Evolutionary conservation across 495 filamentous ascomycete genomes (phyloP).

Genomic region (Xylaria palmicola): DNA sequence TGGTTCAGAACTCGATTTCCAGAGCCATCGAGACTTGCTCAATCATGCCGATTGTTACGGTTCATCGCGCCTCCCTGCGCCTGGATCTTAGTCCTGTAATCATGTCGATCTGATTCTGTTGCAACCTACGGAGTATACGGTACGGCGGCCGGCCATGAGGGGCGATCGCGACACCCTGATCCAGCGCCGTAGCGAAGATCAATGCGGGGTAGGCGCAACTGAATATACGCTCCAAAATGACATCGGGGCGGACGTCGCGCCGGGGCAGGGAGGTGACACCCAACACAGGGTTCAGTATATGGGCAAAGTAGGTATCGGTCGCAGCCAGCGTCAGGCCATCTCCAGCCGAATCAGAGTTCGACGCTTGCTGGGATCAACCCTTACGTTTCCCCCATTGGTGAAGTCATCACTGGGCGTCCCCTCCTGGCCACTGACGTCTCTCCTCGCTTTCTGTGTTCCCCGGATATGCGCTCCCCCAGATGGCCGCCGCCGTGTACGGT

Average conservation of each 20-base stretch:
- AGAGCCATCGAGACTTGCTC: too few species aligned
- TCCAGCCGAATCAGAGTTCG: slow-evolving; percentile 6
- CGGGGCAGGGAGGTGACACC: too few species aligned
- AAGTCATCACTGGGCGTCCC: slow-evolving; percentile 27
- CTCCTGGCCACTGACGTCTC: slow-evolving; percentile 17
- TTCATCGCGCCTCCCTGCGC: not conserved
- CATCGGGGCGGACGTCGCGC: too few species aligned
- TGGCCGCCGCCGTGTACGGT: not conserved
- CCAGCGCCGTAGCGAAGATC: slow-evolving; percentile 13
- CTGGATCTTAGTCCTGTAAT: not conserved
- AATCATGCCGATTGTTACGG: too few species aligned
- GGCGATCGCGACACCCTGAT: slow-evolving; percentile 25
- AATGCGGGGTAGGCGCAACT: slow-evolving; percentile 27
- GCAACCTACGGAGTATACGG: not conserved
- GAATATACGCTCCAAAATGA: not conserved
- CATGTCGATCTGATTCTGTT: not conserved
- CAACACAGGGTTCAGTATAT: not conserved
- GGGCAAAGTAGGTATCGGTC: not conserved
- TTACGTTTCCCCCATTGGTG: slow-evolving; percentile 22
- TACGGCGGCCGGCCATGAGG: not conserved
- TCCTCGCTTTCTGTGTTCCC: not conserved
- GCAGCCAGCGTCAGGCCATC: not conserved
- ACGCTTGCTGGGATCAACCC: slow-evolving; percentile 18
- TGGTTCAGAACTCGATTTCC: too few species aligned
- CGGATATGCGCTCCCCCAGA: not conserved